Base-by-base conservation (phyloP, 192 early-diverging fungal species). In the Coemansia furcata region DNA sequence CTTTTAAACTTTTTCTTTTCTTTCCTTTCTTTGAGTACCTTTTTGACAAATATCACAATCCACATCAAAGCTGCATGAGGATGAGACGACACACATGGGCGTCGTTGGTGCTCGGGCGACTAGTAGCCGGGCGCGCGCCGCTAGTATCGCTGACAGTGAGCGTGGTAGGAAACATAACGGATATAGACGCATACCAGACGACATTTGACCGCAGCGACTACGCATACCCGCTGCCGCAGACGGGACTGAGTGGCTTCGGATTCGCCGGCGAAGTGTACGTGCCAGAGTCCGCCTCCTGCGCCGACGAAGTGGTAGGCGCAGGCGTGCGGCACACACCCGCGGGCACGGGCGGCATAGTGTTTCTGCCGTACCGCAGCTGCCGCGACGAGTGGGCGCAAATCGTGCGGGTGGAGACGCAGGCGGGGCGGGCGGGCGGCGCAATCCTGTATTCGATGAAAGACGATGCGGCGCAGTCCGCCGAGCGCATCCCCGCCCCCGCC, bases 121-220 rank as follows among this genome's bases (percentile, higher is more conserved):
- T 38, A 12, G 52, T 19, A 15, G 36, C 21, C 12, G 76, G 64
- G 4, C 59, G 77, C 4, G 71, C 71, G 15, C 77, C 77, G 3
- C 38, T 79, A 30, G 77, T 79, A 11, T 79, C 77, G 0, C 65
- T 79, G 26, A 79, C 77, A 3, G 77, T 74, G 8, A 73, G 77
- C 37, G 54, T 79, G 6, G 23, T 74, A 8, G 60, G 72, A 2
- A 74, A 79, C 58, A 1, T 11, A 0, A 74, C 77, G 21, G 46
- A 46, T 33, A 46, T 30, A 6, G 35, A 38, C 21, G 54, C 57
- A 14, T 71, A 67, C 30, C 77, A 79, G 35, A 68, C 77, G 29
- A 79, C 72, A 17, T 79, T 79, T 39, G 77, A 79, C 62, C 77
- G 77, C 23, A 74, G 72, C 43, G 77, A 79, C 65, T 79, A 79